Percentiles rank a stretch among this genome's conserved stretches.
Conservation (phyloP, 345 rosid genomes). For the Gynandropsis gynandra region DNA sequence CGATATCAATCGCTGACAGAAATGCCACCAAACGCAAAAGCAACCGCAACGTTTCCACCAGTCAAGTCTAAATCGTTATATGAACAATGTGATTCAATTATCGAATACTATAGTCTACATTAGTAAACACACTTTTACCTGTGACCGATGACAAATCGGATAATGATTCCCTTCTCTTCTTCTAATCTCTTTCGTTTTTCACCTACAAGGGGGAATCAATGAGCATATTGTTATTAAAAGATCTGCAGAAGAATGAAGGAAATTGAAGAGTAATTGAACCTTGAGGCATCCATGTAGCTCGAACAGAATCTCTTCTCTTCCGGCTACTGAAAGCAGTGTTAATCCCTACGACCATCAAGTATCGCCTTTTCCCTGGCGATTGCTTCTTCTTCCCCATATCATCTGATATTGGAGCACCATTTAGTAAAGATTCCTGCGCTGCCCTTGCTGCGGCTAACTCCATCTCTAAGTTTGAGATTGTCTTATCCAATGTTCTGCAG, state of each 20-base stretch:
- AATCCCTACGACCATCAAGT: slow-evolving; percentile 85
- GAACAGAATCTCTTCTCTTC: slow-evolving; percentile 90
- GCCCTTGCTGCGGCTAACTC: slow-evolving; percentile 93
- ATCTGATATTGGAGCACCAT: slow-evolving; percentile 65
- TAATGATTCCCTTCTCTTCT: slow-evolving; percentile 85
- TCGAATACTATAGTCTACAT: no score
- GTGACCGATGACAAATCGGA: slow-evolving; percentile 89
- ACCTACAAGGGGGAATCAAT: slow-evolving; percentile 36
- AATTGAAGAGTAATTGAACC: slow-evolving; percentile 33
- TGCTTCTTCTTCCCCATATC: slow-evolving; percentile 37
- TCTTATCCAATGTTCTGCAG: slow-evolving; percentile 76
- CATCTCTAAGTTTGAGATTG: slow-evolving; percentile 93
- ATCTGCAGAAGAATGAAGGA: not conserved
- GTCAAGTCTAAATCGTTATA: no score
- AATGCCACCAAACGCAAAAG: no score
- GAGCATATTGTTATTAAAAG: no score
- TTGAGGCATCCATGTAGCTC: slow-evolving; percentile 96
- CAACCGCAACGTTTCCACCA: no score
- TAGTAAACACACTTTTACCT: slow-evolving; percentile 38
- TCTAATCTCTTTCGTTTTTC: slow-evolving; percentile 80
- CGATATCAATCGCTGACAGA: no score
- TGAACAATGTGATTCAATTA: not conserved
- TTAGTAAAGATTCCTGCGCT: slow-evolving; percentile 59
- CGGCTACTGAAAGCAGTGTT: slow-evolving; percentile 96
- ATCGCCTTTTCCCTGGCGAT: slow-evolving; percentile 46